A percentile compares a stretch with the other conserved stretches of the same genome.
phyloP scores from a whole-genome alignment of 371 early-diverging fungal species.

The Mucor saturninus region DNA sequence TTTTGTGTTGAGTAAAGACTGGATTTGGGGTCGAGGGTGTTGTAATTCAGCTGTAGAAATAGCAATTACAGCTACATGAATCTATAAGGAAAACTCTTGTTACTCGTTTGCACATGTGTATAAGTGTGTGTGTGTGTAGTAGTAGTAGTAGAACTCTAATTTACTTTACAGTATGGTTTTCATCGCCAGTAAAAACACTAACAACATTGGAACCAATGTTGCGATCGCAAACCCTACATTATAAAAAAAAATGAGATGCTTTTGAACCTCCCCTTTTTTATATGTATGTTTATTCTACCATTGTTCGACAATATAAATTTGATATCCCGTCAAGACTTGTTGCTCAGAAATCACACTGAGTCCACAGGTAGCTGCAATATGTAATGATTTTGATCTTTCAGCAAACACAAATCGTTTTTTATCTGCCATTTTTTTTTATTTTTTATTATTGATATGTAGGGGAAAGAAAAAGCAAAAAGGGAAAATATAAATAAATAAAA shows the following conservation, averaged over 20 bases:
- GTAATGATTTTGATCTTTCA: conserved; percentile 52
- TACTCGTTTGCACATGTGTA: too few species aligned
- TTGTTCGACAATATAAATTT: conserved; percentile 73
- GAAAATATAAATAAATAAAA: background rate
- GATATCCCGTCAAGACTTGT: conserved; percentile 59
- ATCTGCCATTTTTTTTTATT: conserved; percentile 32
- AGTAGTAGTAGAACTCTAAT: background rate
- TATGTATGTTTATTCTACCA: conserved; percentile 42
- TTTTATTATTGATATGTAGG: background rate
- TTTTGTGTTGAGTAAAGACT: conserved; percentile 45
- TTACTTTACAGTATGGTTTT: conserved; percentile 53
- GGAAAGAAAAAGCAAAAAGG: background rate
- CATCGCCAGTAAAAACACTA: conserved; percentile 69
- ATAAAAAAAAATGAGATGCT: background rate
- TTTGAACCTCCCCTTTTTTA: background rate
- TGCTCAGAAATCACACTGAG: conserved; percentile 54
- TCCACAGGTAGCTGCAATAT: conserved; percentile 54
- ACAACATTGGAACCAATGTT: conserved; percentile 61
- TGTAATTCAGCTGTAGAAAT: conserved; percentile 57
- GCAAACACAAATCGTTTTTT: conserved; percentile 60
- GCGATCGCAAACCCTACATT: conserved; percentile 63
- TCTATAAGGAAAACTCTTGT: conserved; percentile 23
- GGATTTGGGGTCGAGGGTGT: conserved; percentile 55
- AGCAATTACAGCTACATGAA: conserved; percentile 59
- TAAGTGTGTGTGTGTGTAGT: background rate